These are phyloP conservation scores for Penicillium diatomitis DNA, from an alignment of 495 filamentous ascomycete species.

Conservation along the genomic window DNA sequence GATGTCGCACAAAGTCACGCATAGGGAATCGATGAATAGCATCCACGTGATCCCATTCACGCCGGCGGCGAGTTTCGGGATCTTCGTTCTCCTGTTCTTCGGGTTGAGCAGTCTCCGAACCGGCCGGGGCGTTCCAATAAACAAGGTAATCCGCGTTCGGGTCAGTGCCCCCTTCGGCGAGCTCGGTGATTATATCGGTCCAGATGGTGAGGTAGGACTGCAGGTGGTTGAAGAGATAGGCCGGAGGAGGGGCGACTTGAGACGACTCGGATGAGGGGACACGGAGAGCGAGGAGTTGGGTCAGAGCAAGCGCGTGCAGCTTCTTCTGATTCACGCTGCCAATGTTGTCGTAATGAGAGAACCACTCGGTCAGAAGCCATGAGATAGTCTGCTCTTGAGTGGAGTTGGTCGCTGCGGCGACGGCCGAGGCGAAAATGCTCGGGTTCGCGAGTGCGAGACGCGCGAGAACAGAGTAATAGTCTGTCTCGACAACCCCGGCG, in stretches of 20 bases:
- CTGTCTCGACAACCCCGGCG: constrained; percentile 60
- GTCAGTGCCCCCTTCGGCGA: constrained; percentile 39
- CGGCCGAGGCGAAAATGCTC: constrained; percentile 49
- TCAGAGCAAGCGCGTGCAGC: constrained; percentile 71
- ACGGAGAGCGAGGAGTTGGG: constrained; percentile 62
- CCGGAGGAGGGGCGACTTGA: constrained; percentile 16
- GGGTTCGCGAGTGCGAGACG: constrained; percentile 67
- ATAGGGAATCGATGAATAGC: constrained; percentile 63
- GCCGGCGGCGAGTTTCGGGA: constrained; percentile 50
- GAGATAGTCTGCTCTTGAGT: constrained; percentile 42
- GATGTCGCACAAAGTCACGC: constrained; percentile 58
- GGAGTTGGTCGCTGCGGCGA: constrained; percentile 29
- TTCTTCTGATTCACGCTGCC: constrained; percentile 67
- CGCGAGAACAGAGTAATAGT: constrained; percentile 78
- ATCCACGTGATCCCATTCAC: constrained; percentile 51
- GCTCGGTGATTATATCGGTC: constrained; percentile 56
- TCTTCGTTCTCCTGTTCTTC: constrained; percentile 39
- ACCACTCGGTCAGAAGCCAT: constrained; percentile 85
- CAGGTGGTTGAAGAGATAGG: constrained; percentile 48
- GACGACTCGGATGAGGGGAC: constrained; percentile 36
- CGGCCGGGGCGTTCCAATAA: constrained; percentile 34
- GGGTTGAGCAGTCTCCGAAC: constrained; percentile 20
- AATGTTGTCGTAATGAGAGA: constrained; percentile 75
- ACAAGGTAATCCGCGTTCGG: constrained; percentile 45
- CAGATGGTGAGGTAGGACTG: constrained; percentile 63